A percentile compares a stretch with the other conserved stretches of the same genome.
Evolutionary conservation across 805 yeast genomes (phyloP).

Genomic region (Schwanniomyces vanrijiae): DNA sequence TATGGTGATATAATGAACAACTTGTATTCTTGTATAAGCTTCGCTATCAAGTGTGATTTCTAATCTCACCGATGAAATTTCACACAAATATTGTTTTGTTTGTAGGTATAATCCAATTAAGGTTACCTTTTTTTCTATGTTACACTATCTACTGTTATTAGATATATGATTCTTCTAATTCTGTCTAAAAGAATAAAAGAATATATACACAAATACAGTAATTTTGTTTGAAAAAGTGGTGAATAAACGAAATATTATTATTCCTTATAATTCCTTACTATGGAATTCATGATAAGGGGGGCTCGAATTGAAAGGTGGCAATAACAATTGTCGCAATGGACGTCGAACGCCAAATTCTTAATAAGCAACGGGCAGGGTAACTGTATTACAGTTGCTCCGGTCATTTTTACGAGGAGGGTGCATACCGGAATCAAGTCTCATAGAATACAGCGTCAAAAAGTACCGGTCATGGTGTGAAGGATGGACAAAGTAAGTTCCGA

Average conservation of each 20-base stretch:
- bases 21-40: background rate
- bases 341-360: constrained; percentile 6
- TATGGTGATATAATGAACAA: background rate
- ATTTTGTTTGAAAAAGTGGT: background rate
- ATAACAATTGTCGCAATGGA: constrained; percentile 3
- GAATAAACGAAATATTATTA: background rate
- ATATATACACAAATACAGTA: background rate
- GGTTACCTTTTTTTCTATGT: constrained; percentile 6
- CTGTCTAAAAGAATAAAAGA: background rate
- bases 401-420: background rate
- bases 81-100: background rate
- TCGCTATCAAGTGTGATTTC: background rate
- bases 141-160: constrained; percentile 2
- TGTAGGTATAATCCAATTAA: constrained; percentile 8
- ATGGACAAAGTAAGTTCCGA: background rate
- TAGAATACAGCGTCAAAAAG: background rate
- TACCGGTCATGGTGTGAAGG: background rate
- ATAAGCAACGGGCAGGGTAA: constrained; percentile 8
- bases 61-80: constrained; percentile 1
- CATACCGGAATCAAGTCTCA: background rate
- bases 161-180: background rate
- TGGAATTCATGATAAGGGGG: constrained; percentile 6
- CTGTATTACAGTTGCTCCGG: background rate
- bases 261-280: background rate
- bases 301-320: constrained; percentile 8